A percentile compares a stretch with the other conserved stretches of the same genome.
phyloP scores from a whole-genome alignment of 169 alveolate genomes.

The Plasmodium vivax region DNA sequence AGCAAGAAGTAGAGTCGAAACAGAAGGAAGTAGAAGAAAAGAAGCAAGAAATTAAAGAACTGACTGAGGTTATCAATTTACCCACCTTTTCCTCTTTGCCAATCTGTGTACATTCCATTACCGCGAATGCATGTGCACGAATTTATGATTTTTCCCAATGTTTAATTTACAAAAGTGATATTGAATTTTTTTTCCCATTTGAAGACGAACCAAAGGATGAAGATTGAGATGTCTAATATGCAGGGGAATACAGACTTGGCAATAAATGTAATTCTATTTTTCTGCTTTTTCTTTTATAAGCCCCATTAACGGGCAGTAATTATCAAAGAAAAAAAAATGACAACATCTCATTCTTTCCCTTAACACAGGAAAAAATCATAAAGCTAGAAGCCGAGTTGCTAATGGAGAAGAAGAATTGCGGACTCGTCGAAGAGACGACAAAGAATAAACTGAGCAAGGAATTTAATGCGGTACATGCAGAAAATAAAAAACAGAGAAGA shows the following conservation, averaged over 20 bases:
- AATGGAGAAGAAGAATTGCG: slow-evolving; percentile 63
- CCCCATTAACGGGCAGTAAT: not conserved
- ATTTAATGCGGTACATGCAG: slow-evolving; percentile 51
- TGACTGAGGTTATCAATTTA: slow-evolving; percentile 42
- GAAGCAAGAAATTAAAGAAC: slow-evolving; percentile 35
- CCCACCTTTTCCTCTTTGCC: not conserved
- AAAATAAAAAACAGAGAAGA: not conserved
- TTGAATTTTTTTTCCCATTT: not conserved
- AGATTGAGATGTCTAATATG: slow-evolving; percentile 10
- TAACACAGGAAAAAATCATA: slow-evolving; percentile 58
- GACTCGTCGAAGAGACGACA: slow-evolving; percentile 54
- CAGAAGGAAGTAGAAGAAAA: slow-evolving; percentile 6
- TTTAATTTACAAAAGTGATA: not conserved
- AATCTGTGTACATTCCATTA: not conserved
- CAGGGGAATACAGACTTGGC: slow-evolving; percentile 35
- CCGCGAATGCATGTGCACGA: not conserved
- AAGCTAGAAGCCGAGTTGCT: slow-evolving; percentile 64
- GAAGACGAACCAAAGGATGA: slow-evolving; percentile 33
- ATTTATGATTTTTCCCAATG: not conserved
- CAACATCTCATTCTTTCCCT: not conserved
- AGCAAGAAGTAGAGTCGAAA: too few species aligned
- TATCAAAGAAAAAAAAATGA: not conserved
- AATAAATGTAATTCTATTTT: slow-evolving; percentile 20
- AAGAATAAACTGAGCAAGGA: slow-evolving; percentile 73
- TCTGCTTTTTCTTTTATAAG: not conserved